Evolutionary conservation across 345 rosid genomes (phyloP), one percentile per base, ranked within the genome.

Genomic region (Eucalyptus polyanthemos): DNA sequence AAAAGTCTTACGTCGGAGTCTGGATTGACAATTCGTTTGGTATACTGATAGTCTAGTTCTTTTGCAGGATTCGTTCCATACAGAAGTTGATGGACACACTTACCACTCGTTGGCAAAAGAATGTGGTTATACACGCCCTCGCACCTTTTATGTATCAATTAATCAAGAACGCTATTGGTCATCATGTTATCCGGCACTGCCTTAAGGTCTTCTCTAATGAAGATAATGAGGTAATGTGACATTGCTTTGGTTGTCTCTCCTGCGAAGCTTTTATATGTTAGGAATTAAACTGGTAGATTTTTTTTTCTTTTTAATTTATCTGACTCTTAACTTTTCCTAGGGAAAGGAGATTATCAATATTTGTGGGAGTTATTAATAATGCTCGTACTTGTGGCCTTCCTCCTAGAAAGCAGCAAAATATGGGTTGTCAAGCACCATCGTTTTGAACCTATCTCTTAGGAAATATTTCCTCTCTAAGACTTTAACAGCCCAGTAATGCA

Each of bases 171-270:
- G 47, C 67, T 86, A 87, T 94, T 88, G 99, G 93, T 53, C 95
- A 92, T 85, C 92, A 93, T 89, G 94, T 96, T 51, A 89, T 97
- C 91, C 81, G 91, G 88, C 76, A 88, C 72, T 95, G 95, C 91
- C 89, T 96, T 89, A 87, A 88, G 81, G 81, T 85, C 89, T 95
- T 96, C 92, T 88, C 95, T 51, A 76, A 85, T 37, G 91, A 90
- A 53, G 93, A 94, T 53, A 94, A 88, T 87, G 89, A 90, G 93
- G 98, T 97, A 94, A 90, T 89, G 31, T 86, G 90, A 53, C 37
- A 22, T 37, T 72, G 86, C 40, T 6, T 76, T 21, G 83, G 47
- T 40, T 76, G 27, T 76, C 47, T 76, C 85, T 76, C 81, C 29
- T 76, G 85, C 85, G 42, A 76, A 76, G 85, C 85, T 22, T 15